Evolutionary conservation across 495 filamentous ascomycete species (phyloP).

Genomic region (Talaromyces proteolyticus): DNA sequence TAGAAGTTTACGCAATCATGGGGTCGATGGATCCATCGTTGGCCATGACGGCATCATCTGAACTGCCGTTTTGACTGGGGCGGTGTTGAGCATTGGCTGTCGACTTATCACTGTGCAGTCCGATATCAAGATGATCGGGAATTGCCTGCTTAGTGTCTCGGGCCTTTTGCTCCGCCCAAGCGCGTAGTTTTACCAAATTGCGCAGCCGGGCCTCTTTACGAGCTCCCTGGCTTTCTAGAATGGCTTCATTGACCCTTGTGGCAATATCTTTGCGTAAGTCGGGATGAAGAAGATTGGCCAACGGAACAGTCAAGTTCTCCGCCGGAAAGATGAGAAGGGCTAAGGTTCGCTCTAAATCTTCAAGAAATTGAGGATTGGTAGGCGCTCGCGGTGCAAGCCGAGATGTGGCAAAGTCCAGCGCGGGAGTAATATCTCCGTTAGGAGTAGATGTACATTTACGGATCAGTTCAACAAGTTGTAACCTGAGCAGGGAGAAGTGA

Average conservation of each 20-base stretch:
- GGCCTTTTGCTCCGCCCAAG: slow-evolving; percentile 79
- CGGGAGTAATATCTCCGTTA: slow-evolving; percentile 71
- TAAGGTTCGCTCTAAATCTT: slow-evolving; percentile 90
- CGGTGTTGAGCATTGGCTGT: slow-evolving; percentile 19
- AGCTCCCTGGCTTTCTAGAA: slow-evolving; percentile 64
- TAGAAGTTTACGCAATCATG: slow-evolving; percentile 46
- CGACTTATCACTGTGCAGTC: slow-evolving; percentile 42
- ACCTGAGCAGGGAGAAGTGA: slow-evolving; percentile 83
- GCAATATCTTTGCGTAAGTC: slow-evolving; percentile 77
- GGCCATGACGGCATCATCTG: slow-evolving; percentile 36
- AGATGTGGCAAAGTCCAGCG: slow-evolving; percentile 78
- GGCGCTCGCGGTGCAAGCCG: slow-evolving; percentile 85
- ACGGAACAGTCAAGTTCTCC: slow-evolving; percentile 67
- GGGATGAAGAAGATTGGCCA: slow-evolving; percentile 73
- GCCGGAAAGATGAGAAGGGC: slow-evolving; percentile 81
- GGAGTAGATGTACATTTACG: slow-evolving; percentile 58
- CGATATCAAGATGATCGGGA: slow-evolving; percentile 65
- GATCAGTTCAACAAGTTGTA: slow-evolving; percentile 93
- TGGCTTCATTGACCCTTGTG: slow-evolving; percentile 77
- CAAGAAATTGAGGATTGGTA: slow-evolving; percentile 71
- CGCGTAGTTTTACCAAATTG: slow-evolving; percentile 70
- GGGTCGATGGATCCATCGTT: slow-evolving; percentile 48
- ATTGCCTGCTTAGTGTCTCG: slow-evolving; percentile 67
- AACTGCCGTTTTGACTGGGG: slow-evolving; percentile 18
- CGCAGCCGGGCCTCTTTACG: slow-evolving; percentile 74